A percentile compares a stretch with the other conserved stretches of the same genome.
Evolutionary conservation across 768 basidiomycete genomes (phyloP).

Genomic region (Suillus subluteus): DNA sequence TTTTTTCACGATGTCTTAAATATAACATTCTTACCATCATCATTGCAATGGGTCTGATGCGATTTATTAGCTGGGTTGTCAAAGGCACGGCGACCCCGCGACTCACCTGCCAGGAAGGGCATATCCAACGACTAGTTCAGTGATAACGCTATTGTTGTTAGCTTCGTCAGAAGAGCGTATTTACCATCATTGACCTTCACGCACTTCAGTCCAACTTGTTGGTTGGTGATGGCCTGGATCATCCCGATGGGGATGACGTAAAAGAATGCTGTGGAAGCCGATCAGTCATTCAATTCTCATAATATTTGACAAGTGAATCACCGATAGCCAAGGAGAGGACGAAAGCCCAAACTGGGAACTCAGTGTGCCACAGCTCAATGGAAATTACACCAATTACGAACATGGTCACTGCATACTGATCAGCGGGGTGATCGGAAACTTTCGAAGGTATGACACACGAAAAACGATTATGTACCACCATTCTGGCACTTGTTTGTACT

Average conservation of each 20-base stretch:
- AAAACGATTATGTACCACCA: slow-evolving; percentile 55
- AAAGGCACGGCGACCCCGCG: background rate
- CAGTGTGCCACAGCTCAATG: slow-evolving; percentile 43
- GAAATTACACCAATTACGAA: slow-evolving; percentile 39
- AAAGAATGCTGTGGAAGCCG: slow-evolving; percentile 23
- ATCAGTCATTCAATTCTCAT: background rate
- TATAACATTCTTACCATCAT: slow-evolving; percentile 50
- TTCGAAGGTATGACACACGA: slow-evolving; percentile 24
- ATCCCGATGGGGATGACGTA: slow-evolving; percentile 45
- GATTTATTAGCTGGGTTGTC: background rate
- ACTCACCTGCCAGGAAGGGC: slow-evolving; percentile 48
- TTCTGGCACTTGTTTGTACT: slow-evolving; percentile 50
- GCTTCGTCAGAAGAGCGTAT: background rate
- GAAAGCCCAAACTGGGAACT: slow-evolving; percentile 44
- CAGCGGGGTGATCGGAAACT: slow-evolving; percentile 8
- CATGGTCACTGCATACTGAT: slow-evolving; percentile 27
- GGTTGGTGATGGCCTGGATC: slow-evolving; percentile 65
- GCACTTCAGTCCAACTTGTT: slow-evolving; percentile 62
- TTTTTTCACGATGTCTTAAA: slow-evolving; percentile 1
- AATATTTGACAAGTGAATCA: background rate
- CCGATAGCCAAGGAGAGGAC: slow-evolving; percentile 29
- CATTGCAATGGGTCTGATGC: slow-evolving; percentile 62
- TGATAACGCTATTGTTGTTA: slow-evolving; percentile 49
- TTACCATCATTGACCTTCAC: slow-evolving; percentile 19
- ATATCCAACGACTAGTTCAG: slow-evolving; percentile 71